Percentiles rank a stretch among this genome's conserved stretches.
Conservation (phyloP, 2,329 filamentous ascomycete species). For the Xylaria sp. region DNA sequence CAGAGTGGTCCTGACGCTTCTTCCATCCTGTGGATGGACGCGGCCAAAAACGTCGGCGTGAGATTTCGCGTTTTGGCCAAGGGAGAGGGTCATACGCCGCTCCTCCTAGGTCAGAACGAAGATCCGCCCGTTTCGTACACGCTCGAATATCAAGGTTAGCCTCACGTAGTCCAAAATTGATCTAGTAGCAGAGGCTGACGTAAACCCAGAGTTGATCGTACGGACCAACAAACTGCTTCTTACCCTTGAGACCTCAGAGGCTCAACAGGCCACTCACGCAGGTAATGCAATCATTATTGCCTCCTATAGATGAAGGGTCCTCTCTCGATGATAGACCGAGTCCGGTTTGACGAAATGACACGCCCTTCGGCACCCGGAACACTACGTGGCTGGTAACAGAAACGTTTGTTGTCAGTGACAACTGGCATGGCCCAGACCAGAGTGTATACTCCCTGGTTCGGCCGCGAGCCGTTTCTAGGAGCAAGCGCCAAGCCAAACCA, state of each 20-base stretch:
- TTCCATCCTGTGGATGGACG: constrained; percentile 71
- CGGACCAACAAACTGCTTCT: constrained; percentile 67
- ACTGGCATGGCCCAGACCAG: constrained; percentile 11
- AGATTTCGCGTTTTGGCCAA: constrained; percentile 67
- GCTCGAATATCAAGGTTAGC: constrained; percentile 73
- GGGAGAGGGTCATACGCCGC: constrained; percentile 51
- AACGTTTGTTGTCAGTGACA: constrained; percentile 19
- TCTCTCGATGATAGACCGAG: constrained; percentile 2
- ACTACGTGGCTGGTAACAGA: constrained; percentile 3
- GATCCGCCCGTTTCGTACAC: constrained; percentile 72
- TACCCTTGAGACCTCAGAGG: constrained; percentile 67
- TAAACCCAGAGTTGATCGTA: constrained; percentile 68
- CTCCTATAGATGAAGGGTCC: constrained; percentile 38
- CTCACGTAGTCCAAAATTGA: not conserved
- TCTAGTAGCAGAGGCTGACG: constrained; percentile 17
- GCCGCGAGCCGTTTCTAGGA: not conserved
- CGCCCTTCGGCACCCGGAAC: not conserved
- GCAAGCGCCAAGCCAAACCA: constrained; percentile 15
- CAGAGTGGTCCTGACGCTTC: constrained; percentile 30
- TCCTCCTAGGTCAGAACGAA: constrained; percentile 64
- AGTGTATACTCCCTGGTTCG: constrained; percentile 13
- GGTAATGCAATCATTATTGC: constrained; percentile 73
- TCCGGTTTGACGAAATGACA: constrained; percentile 1
- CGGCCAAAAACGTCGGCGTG: constrained; percentile 67
- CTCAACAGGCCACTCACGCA: constrained; percentile 62